Percentiles rank a stretch among this genome's conserved stretches.
Evolutionary conservation across 75 land plant species (phyloP).

Genomic region (Cunninghamia lanceolata): DNA sequence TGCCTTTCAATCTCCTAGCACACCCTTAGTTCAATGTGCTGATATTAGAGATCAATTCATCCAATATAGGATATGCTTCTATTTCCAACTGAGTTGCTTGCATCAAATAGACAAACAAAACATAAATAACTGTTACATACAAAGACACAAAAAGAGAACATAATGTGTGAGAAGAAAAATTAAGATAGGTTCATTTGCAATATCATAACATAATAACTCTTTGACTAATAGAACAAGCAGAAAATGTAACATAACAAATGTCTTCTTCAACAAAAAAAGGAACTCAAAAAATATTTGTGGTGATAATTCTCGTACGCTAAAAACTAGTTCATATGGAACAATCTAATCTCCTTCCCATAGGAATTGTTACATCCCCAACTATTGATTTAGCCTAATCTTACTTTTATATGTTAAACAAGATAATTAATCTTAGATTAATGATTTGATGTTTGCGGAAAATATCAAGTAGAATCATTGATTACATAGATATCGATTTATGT

Average conservation of each 20-base stretch:
- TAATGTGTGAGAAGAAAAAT: background rate
- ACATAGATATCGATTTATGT: too few species aligned
- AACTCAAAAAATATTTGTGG: background rate
- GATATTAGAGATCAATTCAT: conserved; percentile 88
- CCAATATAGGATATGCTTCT: conserved; percentile 90
- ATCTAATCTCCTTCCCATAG: too few species aligned
- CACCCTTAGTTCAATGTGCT: conserved; percentile 87
- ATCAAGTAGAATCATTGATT: too few species aligned
- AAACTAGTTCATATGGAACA: background rate
- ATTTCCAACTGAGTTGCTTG: conserved; percentile 90
- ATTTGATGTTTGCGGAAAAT: too few species aligned
- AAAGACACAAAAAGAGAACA: background rate
- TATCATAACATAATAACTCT: background rate
- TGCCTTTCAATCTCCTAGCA: conserved; percentile 81
- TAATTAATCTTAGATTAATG: too few species aligned
- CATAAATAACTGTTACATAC: background rate
- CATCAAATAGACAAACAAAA: background rate
- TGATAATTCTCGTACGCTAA: background rate
- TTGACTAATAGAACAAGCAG: background rate
- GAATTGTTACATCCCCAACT: too few species aligned
- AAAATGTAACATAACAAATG: background rate
- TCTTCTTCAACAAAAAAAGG: background rate
- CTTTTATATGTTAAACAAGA: too few species aligned
- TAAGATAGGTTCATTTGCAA: background rate
- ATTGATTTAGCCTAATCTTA: too few species aligned